A percentile compares a stretch with the other conserved stretches of the same genome.
phyloP scores from a whole-genome alignment of 2,329 filamentous ascomycete species.

The Cyanodermella asteris region DNA sequence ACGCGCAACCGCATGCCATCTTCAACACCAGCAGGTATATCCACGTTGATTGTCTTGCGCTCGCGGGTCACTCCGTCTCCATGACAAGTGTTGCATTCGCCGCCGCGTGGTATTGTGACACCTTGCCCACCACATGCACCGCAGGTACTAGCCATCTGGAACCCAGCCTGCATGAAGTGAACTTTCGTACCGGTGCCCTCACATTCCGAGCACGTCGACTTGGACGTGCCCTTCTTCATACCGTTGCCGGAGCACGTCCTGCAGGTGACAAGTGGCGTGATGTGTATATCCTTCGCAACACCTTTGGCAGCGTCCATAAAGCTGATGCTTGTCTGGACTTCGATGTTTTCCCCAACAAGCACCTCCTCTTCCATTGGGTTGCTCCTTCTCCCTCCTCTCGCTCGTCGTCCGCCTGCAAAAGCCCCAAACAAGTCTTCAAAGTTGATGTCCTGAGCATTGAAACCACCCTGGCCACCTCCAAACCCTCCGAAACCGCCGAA shows the following conservation, averaged over 20 bases:
- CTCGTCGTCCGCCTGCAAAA: constrained; percentile 40
- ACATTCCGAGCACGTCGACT: constrained; percentile 54
- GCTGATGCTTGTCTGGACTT: constrained; percentile 76
- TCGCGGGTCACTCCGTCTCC: constrained; percentile 73
- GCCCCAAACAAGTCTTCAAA: constrained; percentile 91
- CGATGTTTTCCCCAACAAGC: constrained; percentile 85
- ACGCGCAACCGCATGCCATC: constrained; percentile 86
- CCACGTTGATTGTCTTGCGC: constrained; percentile 61
- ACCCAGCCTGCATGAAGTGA: constrained; percentile 76
- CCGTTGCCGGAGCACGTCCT: constrained; percentile 66
- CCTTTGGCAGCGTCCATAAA: constrained; percentile 96
- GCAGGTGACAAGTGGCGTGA: constrained; percentile 64
- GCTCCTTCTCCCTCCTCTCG: constrained; percentile 32
- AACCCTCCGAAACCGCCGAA: constrained; percentile 30
- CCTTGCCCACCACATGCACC: constrained; percentile 61
- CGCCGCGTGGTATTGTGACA: constrained; percentile 50
- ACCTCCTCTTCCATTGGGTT: constrained; percentile 66
- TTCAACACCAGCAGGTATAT: constrained; percentile 88
- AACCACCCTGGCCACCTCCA: constrained; percentile 27
- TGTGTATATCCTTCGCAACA: constrained; percentile 63
- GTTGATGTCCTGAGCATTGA: constrained; percentile 68
- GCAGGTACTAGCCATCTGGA: constrained; percentile 90
- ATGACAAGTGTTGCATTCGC: constrained; percentile 57
- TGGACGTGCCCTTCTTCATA: constrained; percentile 57
- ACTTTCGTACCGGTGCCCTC: constrained; percentile 71